Base-by-base conservation (phyloP, 495 filamentous ascomycete species). In the Arthonia radiata region DNA sequence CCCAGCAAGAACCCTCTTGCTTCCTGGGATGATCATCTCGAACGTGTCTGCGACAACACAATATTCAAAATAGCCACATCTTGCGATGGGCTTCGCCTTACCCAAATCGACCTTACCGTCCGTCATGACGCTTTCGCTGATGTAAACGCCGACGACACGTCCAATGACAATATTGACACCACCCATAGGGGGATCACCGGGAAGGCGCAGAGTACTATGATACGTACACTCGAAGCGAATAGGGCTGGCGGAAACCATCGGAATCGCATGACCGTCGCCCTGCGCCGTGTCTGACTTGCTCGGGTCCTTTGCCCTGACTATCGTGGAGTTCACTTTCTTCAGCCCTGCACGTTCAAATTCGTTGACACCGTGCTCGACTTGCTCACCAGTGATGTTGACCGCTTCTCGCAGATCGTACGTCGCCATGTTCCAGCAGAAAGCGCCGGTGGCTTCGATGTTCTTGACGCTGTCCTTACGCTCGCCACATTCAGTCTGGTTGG, bases 41-140 rank as follows among this genome's bases (percentile, higher is more conserved):
- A 63, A 61, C 8, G 53, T 55, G 31, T 62, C 48, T 22, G 40
- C 34, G 7, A 62, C 38, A 17, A 54, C 56, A 4, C 53, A 44
- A 40, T 67, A 67, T 42, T 67, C 46, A 37, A 55, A 55, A 31
- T 67, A 67, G 23, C 62, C 62, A 41, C 55, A 61, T 15, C 64
- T 39, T n/a, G 64, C 61, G 43, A 69, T 61, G 15, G 61, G 59
- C 42, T 44, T 38, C 15, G 54, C 58, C 44, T 61, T 64, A 5
- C 24, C 32, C n/a, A 65, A 38, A 52, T 66, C 60, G 17, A 67
- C 26, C 24, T 44, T 48, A 3, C 58, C 57, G 30, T 59, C 44
- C 1, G 53, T 57, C 23, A 65, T 19, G 4, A 56, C 57, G 31
- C 49, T 45, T 15, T 63, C 56, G 7, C 46, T 40, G 36, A 67